Evolutionary conservation across 1,284 basidiomycete species (phyloP).

Genomic region (Trichosporon ovoides): DNA sequence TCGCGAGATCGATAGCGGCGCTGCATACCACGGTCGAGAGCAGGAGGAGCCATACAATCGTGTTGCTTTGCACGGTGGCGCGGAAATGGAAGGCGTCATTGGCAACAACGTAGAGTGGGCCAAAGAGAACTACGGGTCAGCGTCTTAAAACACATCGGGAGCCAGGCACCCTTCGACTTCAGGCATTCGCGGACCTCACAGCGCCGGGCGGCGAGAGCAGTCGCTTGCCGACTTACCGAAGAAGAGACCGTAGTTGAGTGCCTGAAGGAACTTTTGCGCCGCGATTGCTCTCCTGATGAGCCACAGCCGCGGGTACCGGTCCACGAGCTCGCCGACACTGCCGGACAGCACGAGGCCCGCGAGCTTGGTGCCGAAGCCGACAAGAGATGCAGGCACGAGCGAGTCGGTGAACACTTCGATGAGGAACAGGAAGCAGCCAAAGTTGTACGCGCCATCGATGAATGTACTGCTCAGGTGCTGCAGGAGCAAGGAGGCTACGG

Average conservation of each 20-base stretch:
- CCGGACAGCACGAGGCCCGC: slow-evolving; percentile 45
- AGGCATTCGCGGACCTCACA: too few relatives aligned
- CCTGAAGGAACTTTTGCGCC: slow-evolving; percentile 48
- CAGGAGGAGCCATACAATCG: slow-evolving; percentile 35
- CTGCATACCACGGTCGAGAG: slow-evolving; percentile 42
- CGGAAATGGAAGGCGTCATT: slow-evolving; percentile 26
- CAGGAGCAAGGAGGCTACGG: slow-evolving; percentile 30
- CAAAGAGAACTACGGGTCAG: slow-evolving; percentile 37
- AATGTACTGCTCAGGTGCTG: slow-evolving; percentile 33
- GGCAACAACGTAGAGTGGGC: slow-evolving; percentile 23
- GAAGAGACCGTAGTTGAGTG: slow-evolving; percentile 44
- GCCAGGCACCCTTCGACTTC: too few relatives aligned
- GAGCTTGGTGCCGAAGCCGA: slow-evolving; percentile 50
- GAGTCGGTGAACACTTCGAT: slow-evolving; percentile 41
- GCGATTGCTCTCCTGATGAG: slow-evolving; percentile 45
- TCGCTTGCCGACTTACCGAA: slow-evolving; percentile 30
- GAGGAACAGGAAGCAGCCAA: slow-evolving; percentile 41
- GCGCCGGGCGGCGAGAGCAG: background rate
- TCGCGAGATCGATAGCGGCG: slow-evolving; percentile 40
- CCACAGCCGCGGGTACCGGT: slow-evolving; percentile 26
- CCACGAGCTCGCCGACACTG: slow-evolving; percentile 49
- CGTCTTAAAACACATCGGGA: background rate
- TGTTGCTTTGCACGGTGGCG: background rate
- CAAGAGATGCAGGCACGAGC: slow-evolving; percentile 51
- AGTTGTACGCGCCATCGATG: slow-evolving; percentile 26